Conservation (phyloP, 1,139 yeast genomes). For the Suhomyces bolitotheri region DNA sequence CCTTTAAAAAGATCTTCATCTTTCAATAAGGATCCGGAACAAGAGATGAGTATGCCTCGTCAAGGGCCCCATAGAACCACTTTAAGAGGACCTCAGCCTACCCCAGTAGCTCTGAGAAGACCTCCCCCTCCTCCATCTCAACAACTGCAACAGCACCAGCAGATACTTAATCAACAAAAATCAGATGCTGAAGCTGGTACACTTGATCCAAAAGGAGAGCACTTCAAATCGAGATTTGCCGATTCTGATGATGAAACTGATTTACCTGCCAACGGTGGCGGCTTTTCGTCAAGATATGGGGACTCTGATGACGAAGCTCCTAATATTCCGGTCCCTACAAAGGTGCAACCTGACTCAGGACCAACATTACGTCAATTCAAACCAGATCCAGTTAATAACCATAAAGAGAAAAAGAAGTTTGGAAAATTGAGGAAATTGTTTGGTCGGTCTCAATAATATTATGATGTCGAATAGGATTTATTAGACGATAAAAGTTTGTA, state of each 20-base stretch:
- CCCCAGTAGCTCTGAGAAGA: neutral
- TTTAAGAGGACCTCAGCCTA: constrained; percentile 14
- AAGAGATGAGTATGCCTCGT: neutral
- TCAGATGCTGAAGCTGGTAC: constrained; percentile 1
- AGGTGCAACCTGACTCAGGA: constrained; percentile 9
- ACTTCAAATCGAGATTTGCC: constrained; percentile 48
- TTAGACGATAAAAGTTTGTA: constrained; percentile 2
- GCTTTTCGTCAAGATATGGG: constrained; percentile 20
- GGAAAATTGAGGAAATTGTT: constrained; percentile 62
- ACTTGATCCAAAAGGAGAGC: constrained; percentile 1
- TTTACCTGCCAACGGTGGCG: constrained; percentile 14
- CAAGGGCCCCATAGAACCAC: constrained; percentile 16
- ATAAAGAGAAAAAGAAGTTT: constrained; percentile 47
- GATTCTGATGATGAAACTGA: constrained; percentile 51
- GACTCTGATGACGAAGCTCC: constrained; percentile 26
- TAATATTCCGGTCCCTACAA: constrained; percentile 2
- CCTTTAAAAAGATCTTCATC: constrained; percentile 52
- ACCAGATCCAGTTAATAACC: constrained; percentile 11
- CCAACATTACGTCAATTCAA: constrained; percentile 17
- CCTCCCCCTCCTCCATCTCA: constrained; percentile 2
- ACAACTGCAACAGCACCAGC: constrained; percentile 8
- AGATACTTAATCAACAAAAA: neutral
- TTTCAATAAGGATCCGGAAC: constrained; percentile 44
- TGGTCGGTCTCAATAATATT: constrained; percentile 35
- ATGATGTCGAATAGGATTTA: too few relatives aligned